These are phyloP conservation scores for Xeromyces bisporus DNA, from an alignment of 495 filamentous ascomycete genomes.

Conservation along the genomic window DNA sequence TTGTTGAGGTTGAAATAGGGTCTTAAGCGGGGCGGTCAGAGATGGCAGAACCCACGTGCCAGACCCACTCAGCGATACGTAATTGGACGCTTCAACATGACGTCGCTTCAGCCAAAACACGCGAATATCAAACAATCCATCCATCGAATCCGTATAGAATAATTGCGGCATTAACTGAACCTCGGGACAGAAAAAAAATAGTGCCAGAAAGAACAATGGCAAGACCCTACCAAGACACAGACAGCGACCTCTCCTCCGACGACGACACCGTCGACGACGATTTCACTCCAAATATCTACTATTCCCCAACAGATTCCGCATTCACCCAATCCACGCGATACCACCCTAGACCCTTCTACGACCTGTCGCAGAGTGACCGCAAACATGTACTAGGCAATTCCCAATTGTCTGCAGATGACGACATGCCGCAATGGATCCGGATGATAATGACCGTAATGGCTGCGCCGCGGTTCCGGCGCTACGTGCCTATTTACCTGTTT, in stretches of 20 bases:
- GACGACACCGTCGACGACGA: slow-evolving; percentile 8
- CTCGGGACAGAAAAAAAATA: no score
- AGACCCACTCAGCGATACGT: no score
- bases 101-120: no score
- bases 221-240: slow-evolving; percentile 2
- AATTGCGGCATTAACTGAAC: no score
- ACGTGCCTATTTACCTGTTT: slow-evolving; percentile 24
- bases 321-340: slow-evolving; percentile 6
- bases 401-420: slow-evolving; percentile 9
- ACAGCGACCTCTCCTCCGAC: slow-evolving; percentile 11
- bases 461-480: slow-evolving; percentile 32
- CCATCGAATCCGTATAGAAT: no score
- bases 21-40: no score
- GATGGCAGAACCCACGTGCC: no score
- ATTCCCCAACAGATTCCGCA: slow-evolving; percentile 1
- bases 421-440: slow-evolving; percentile 12
- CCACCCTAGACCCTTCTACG: slow-evolving; percentile 23
- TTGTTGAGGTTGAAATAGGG: no score
- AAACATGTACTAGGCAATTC: slow-evolving; percentile 12
- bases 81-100: no score
- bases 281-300: slow-evolving; percentile 1
- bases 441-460: slow-evolving; percentile 18
- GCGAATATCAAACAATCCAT: no score
- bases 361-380: slow-evolving; percentile 31
- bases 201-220: no score